A percentile compares a stretch with the other conserved stretches of the same genome.
phyloP scores from a whole-genome alignment of 2,329 filamentous ascomycete species.

The Calonectria pseudoreteaudii region DNA sequence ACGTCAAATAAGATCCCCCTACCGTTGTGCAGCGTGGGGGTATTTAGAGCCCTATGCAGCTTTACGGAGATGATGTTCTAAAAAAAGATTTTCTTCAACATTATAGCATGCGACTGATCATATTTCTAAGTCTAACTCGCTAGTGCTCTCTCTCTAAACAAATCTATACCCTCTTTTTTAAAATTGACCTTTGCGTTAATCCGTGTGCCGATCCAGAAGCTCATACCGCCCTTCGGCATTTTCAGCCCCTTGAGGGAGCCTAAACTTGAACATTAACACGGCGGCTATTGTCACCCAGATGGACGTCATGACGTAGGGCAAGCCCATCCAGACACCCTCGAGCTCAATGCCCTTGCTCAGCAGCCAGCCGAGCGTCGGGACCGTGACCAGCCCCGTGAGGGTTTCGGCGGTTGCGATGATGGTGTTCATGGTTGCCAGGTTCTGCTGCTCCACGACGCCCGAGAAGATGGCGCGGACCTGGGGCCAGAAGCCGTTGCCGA shows the following conservation, averaged over 20 bases:
- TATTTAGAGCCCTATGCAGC: not conserved
- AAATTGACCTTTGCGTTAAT: not conserved
- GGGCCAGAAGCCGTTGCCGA: slow-evolving; percentile 57
- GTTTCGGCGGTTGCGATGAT: slow-evolving; percentile 63
- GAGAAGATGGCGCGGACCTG: slow-evolving; percentile 63
- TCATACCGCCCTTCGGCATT: not conserved
- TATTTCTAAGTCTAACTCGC: not conserved
- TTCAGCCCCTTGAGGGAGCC: slow-evolving; percentile 32
- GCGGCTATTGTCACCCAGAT: slow-evolving; percentile 41
- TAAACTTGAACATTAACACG: slow-evolving; percentile 45
- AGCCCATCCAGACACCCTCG: slow-evolving; percentile 60
- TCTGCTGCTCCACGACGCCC: slow-evolving; percentile 63
- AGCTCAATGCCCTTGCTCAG: slow-evolving; percentile 58
- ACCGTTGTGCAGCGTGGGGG: not conserved
- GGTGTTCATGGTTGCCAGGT: slow-evolving; percentile 66
- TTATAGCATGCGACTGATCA: not conserved
- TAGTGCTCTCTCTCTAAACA: not conserved
- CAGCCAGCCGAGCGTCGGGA: slow-evolving; percentile 59
- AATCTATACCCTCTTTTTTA: not conserved
- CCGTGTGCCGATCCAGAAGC: not conserved
- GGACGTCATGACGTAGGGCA: slow-evolving; percentile 59
- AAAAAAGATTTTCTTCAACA: not conserved
- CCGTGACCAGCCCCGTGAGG: slow-evolving; percentile 57
- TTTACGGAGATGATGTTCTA: not conserved
- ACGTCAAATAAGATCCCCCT: not conserved